phyloP scores from a whole-genome alignment of 73 alveolate genomes.

The Effrenium voratum region DNA sequence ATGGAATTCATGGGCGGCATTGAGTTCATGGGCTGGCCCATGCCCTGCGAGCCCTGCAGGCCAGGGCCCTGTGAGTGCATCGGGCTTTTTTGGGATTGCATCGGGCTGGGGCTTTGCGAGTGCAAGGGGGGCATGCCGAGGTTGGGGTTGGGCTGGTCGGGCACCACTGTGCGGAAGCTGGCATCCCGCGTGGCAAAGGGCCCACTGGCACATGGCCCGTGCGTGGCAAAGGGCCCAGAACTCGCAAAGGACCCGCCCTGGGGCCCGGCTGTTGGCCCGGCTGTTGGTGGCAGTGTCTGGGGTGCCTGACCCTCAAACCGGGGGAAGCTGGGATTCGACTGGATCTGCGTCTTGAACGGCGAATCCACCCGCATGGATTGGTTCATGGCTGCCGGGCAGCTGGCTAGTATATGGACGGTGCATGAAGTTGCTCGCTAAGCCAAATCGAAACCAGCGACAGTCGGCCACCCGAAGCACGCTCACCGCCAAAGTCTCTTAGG shows the following conservation, averaged over 20 bases:
- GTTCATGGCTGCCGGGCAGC: too few relatives aligned
- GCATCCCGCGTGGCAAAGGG: constrained; percentile 63
- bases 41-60: constrained; percentile 2
- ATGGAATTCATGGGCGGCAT: background rate
- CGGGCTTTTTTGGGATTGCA: background rate
- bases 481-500: too few relatives aligned
- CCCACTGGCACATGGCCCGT: too few relatives aligned
- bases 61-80: background rate
- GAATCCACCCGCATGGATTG: background rate
- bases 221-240: too few relatives aligned
- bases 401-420: too few relatives aligned
- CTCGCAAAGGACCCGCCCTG: too few relatives aligned
- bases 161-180: constrained; percentile 21
- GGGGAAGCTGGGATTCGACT: constrained; percentile 14
- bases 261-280: constrained; percentile 34
- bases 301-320: background rate
- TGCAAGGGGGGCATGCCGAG: background rate
- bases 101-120: background rate
- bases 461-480: too few relatives aligned
- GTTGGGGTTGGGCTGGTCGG: constrained; percentile 23
- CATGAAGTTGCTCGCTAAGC: too few relatives aligned
- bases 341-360: constrained; percentile 48
- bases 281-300: constrained; percentile 24
- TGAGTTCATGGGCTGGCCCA: background rate
- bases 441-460: too few relatives aligned